Evolutionary conservation across 371 early-diverging fungal species (phyloP).

Genomic region (Mortierella sp.): DNA sequence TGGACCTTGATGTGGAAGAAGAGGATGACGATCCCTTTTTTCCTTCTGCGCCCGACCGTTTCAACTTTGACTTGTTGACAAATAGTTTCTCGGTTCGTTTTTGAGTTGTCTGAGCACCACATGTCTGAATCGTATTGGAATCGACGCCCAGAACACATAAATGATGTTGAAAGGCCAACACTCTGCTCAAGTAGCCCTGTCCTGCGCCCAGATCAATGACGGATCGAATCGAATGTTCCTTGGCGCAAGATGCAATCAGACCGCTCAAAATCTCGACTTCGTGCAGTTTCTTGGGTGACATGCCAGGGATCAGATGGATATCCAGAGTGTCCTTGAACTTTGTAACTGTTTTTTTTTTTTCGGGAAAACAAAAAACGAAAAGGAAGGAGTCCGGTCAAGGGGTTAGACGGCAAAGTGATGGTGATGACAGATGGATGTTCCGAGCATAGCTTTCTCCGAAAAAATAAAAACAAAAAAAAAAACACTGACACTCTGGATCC

Average conservation of each 20-base stretch:
- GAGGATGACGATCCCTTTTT: conserved; percentile 7
- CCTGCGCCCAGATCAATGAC: conserved; percentile 79
- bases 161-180: conserved; percentile 74
- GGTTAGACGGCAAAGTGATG: too few relatives aligned
- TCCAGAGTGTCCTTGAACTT: conserved; percentile 50
- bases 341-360: too few relatives aligned
- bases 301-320: conserved; percentile 64
- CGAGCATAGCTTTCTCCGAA: too few relatives aligned
- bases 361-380: too few relatives aligned
- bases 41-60: conserved; percentile 7
- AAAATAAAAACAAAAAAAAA: too few relatives aligned
- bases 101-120: conserved; percentile 78
- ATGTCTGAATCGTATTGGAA: conserved; percentile 78
- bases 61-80: conserved; percentile 45
- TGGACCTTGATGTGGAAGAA: conserved; percentile 8
- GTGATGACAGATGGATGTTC: too few relatives aligned
- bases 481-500: conserved; percentile 50
- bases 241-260: conserved; percentile 62
- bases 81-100: conserved; percentile 60
- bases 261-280: conserved; percentile 75
- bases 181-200: conserved; percentile 83
- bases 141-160: conserved; percentile 86
- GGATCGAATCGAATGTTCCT: conserved; percentile 54
- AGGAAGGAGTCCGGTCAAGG: neutral
- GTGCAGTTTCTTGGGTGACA: conserved; percentile 80